Base-by-base conservation (phyloP, 129 eudicot genomes). In the Heracleum sosnowskyi region DNA sequence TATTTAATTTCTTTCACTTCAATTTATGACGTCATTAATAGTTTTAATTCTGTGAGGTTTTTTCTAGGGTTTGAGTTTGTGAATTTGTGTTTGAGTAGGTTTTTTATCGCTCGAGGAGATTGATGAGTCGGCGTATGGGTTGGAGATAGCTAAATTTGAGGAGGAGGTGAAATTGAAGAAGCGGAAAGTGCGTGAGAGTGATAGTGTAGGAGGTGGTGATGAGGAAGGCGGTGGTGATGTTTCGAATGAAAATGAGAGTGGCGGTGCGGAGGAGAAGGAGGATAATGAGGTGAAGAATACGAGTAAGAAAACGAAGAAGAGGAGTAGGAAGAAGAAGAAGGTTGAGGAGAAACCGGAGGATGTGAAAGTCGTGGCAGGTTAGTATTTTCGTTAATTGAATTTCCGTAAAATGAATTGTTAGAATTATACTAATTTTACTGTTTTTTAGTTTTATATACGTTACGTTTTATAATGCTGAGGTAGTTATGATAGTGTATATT, bases 31-130 rank as follows among this genome's bases (percentile, higher is more conserved):
- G n/a, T 49, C 57, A 49, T 49, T 49, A 18, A 0, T 49, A 5
- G 8, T 4, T 49, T 49, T 49, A 44, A 44, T 49, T 71, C 24
- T 34, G 33, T 36, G 4, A 13, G 47, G 18, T 2, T 49, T 47
- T 11, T 18, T 34, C 2, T 70, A 40, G 78, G 68, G 79, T 49
- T 47, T 34, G 62, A 76, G 68, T 29, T 46, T 44, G n/a, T 55
- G 45, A 26, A 39, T 63, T 62, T 77, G 75, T 82, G 64, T 80
- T 75, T 36, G n/a, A 84, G 85, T 75, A 95, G 98, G 98, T 46
- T 91, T 95, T 82, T 87, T 95, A 75, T 85, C 93, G 47, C 98
- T 95, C 71, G 98, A 95, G 77, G 98, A 95, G 90, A 90, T 95
- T 87, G 97, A 95, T 88, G 98, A 87, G 79, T 81, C 97, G 31